Evolutionary conservation across 2,329 filamentous ascomycete genomes (phyloP), one percentile per base, ranked within the genome.

Genomic region (Colletotrichum plurivorum): DNA sequence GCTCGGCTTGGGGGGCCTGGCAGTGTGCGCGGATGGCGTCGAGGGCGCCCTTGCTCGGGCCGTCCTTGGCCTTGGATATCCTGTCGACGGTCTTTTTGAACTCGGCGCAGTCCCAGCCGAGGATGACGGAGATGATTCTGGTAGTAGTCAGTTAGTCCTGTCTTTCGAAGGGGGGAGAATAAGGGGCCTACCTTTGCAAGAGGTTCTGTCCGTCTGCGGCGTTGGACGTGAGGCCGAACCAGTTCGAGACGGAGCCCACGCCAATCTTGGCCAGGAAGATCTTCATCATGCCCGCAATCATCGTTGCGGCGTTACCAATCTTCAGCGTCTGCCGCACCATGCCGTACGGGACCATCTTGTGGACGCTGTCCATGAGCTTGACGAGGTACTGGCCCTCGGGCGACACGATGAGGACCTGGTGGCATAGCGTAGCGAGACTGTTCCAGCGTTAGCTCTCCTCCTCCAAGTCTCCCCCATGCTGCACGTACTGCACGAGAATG

Each of bases 161-260:
- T 22, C 16, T 9, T 7, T 15, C 16, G 6, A 41, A 13, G 6
- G 6, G 5, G 59, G 6, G 10, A 18, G n/a, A 2, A 16, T 12
- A 2, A 1, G n/a, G 20, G 46, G n/a, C 73, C 58, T 73, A 84
- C 83, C 82, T 82, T 78, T 95, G 93, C 72, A 96, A 78, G 9
- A 95, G 78, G 76, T 95, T 96, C 92, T 94, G 93, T 54, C 93
- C 93, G 73, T 94, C 92, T 71, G 94, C 89, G 0, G 90, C 88
- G 54, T 89, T 89, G 54, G 88, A 87, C 0, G 91, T 94, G 46
- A 94, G 77, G 0, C 93, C 93, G 12, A 95, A 86, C 91, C 92
- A 95, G 76, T 94, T 95, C 5, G 93, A 94, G 58, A 95, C 80
- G 8, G 89, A 89, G 2, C 89, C 90, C 5, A 95, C 84, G 72